Percentiles rank a stretch among this genome's conserved stretches.
Conservation (phyloP, 805 yeast species). For the Deakozyma indianensis region DNA sequence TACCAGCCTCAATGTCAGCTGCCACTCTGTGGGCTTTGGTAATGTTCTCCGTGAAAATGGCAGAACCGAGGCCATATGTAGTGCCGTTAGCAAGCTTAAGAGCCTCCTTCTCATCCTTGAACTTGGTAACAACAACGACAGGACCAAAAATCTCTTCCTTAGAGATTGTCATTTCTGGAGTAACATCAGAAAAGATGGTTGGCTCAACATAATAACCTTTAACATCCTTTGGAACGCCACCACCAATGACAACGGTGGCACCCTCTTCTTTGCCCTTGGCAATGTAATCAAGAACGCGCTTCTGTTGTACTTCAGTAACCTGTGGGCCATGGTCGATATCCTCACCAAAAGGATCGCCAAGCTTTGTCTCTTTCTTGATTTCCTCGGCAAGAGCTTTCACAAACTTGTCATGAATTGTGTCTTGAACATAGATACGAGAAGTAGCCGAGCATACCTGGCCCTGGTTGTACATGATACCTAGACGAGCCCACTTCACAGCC, state of each 20-base stretch:
- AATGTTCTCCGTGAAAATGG: conserved; percentile 60
- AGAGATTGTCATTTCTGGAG: conserved; percentile 48
- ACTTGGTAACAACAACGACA: conserved; percentile 58
- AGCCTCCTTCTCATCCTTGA: conserved; percentile 54
- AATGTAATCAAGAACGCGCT: conserved; percentile 60
- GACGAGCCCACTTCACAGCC: conserved; percentile 59
- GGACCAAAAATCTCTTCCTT: conserved; percentile 85
- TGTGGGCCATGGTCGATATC: conserved; percentile 80
- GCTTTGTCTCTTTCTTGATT: conserved; percentile 37
- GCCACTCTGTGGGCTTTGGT: conserved; percentile 53
- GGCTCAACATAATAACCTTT: conserved; percentile 62
- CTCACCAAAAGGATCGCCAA: conserved; percentile 71
- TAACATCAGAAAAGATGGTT: conserved; percentile 60
- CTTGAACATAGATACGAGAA: conserved; percentile 81
- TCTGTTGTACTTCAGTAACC: conserved; percentile 62
- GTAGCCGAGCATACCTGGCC: conserved; percentile 97
- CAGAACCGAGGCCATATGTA: conserved; percentile 69
- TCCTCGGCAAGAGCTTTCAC: conserved; percentile 39
- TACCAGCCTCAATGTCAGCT: conserved; percentile 46
- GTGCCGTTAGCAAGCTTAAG: conserved; percentile 55
- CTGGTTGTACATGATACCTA: conserved; percentile 80
- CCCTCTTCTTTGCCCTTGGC: conserved; percentile 71
- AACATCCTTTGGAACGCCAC: conserved; percentile 38
- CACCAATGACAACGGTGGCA: conserved; percentile 62
- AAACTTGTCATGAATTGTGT: conserved; percentile 62